Base-by-base conservation (phyloP, 768 basidiomycete genomes). In the Boletus rex-veris region DNA sequence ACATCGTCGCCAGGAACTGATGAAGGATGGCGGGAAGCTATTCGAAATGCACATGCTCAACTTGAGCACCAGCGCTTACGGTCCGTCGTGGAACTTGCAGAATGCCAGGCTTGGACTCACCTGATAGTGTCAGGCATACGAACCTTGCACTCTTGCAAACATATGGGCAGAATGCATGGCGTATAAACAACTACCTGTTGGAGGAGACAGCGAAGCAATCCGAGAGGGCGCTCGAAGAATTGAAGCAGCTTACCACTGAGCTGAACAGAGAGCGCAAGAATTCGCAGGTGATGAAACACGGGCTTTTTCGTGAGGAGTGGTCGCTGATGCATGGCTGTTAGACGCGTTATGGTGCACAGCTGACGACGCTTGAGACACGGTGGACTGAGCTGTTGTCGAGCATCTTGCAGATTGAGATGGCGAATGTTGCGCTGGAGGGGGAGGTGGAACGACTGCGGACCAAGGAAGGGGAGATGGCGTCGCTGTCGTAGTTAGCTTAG, bases 321-420 rank as follows among this genome's bases (percentile, higher is more conserved):
- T 28, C 7, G 44, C 42, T 58, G 37, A 52, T 44, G 53, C 14
- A 12, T 5, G 45, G 6, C 33, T 42, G 43, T 12, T 66, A 98
- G 89, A 90, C 88, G 42, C 82, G 78, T 9, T 74, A 86, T 18
- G 94, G 94, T 48, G 77, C 81, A 47, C 90, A 94, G 62, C 74
- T 98, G 54, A 88, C 83, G 28, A 75, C 82, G 9, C 74, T 97
- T 54, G 94, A 98, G 72, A 88, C 82, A 36, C 80, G 86, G 57
- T 98, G 95, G 95, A 95, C 92, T 19, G 91, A 94, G 71, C 77
- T 98, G 44, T 86, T 98, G 52, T 93, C 92, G 50, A 88, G 73
- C 48, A 88, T 95, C 42, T 74, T 98, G 54, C 95, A 98, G 72
- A 88, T 97, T 59, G 95, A 97, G 77, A 85, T 98, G 84, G 96